phyloP scores from a whole-genome alignment of 805 yeast species.

The Tetrapisispora taiwanensis region DNA sequence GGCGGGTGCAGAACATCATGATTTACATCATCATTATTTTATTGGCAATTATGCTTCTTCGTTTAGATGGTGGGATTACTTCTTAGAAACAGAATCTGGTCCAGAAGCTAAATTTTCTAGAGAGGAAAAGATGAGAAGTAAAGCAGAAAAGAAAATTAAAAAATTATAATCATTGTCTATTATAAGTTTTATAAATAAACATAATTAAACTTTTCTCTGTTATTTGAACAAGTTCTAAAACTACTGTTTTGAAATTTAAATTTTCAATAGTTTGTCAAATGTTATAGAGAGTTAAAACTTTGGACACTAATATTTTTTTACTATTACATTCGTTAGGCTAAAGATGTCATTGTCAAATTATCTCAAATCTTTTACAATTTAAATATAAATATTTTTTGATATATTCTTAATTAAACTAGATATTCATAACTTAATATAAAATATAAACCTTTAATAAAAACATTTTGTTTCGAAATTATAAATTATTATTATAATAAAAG shows the following conservation, averaged over 20 bases:
- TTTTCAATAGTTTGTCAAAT: too few species aligned
- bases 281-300: too few species aligned
- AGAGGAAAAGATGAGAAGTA: conserved; percentile 45
- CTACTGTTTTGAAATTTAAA: too few species aligned
- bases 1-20: conserved; percentile 97
- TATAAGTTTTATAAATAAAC: too few species aligned
- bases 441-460: neutral
- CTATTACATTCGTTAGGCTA: neutral
- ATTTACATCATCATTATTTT: conserved; percentile 86
- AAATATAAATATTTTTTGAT: neutral
- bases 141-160: conserved; percentile 36
- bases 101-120: conserved; percentile 58
- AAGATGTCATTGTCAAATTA: neutral
- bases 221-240: too few species aligned
- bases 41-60: conserved; percentile 86
- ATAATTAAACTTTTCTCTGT: too few species aligned
- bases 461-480: too few species aligned
- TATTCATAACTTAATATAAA: neutral
- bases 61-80: conserved; percentile 87
- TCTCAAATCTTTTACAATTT: neutral
- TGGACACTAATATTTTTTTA: too few species aligned
- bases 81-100: conserved; percentile 75
- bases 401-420: neutral
- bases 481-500: too few species aligned
- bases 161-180: neutral